These are phyloP conservation scores for Herpotrichia juniperi DNA, from an alignment of 2,329 filamentous ascomycete species.

Conservation along the genomic window DNA sequence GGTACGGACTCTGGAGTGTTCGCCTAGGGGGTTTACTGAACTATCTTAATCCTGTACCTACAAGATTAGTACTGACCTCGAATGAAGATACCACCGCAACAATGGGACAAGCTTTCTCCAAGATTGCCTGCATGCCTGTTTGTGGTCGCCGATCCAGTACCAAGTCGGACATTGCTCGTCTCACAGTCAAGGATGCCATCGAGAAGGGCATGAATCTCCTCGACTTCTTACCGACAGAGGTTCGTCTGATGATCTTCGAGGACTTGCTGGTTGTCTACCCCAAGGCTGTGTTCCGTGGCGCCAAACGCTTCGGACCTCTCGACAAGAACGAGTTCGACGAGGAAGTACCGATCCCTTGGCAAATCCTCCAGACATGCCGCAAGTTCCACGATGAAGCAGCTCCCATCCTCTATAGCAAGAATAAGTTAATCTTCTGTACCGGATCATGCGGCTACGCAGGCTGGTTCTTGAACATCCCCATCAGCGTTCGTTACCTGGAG, in stretches of 20 bases:
- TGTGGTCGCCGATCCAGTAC: background rate
- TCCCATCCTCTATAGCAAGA: slow-evolving; percentile 23
- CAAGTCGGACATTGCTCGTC: slow-evolving; percentile 1
- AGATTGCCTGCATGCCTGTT: background rate
- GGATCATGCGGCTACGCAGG: slow-evolving; percentile 15
- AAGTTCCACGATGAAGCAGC: slow-evolving; percentile 21
- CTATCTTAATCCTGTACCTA: no score
- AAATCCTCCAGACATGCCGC: slow-evolving; percentile 24
- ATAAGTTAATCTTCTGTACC: slow-evolving; percentile 23
- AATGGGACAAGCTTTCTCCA: slow-evolving; percentile 4
- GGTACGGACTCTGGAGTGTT: no score
- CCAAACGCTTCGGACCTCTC: slow-evolving; percentile 15
- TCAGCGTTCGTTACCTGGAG: slow-evolving; percentile 15
- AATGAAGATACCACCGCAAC: background rate
- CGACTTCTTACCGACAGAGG: slow-evolving; percentile 16
- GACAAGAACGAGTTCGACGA: slow-evolving; percentile 13
- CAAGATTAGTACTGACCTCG: no score
- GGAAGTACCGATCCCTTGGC: slow-evolving; percentile 16
- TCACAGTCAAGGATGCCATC: background rate
- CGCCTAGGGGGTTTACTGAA: no score
- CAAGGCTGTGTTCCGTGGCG: slow-evolving; percentile 16
- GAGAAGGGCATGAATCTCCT: background rate
- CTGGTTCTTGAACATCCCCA: slow-evolving; percentile 20
- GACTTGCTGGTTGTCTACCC: slow-evolving; percentile 18
- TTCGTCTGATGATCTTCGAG: slow-evolving; percentile 26